A percentile compares a stretch with the other conserved stretches of the same genome.
These are phyloP conservation scores for Fusarium acutatum DNA, from an alignment of 2,329 filamentous ascomycete genomes.

Conservation along the genomic window DNA sequence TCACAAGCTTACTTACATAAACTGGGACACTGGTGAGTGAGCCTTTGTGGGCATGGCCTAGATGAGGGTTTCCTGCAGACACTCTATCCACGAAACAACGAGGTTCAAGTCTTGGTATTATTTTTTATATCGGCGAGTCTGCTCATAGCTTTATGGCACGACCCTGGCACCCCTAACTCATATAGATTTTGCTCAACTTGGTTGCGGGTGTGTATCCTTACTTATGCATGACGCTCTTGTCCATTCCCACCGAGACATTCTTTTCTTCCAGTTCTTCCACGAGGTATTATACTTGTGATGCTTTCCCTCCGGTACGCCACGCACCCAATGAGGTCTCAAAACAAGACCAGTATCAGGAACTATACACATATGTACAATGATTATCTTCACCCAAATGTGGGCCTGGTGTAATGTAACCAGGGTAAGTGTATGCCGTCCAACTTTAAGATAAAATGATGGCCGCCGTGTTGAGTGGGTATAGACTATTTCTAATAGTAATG, in stretches of 20 bases:
- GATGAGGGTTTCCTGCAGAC: neutral
- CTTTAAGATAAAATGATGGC: neutral
- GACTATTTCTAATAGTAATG: slow-evolving; percentile 42
- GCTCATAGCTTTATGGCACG: neutral
- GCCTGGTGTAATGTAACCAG: neutral
- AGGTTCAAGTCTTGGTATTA: neutral
- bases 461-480: neutral
- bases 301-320: slow-evolving; percentile 31
- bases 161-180: neutral
- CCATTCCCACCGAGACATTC: neutral
- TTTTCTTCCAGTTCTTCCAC: neutral
- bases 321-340: slow-evolving; percentile 4
- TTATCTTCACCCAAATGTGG: neutral
- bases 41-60: neutral
- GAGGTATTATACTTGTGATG: slow-evolving; percentile 14
- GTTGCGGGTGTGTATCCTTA: neutral
- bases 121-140: neutral
- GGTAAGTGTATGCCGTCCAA: slow-evolving; percentile 9
- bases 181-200: neutral
- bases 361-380: neutral
- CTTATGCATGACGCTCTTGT: neutral
- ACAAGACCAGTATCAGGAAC: slow-evolving; percentile 1
- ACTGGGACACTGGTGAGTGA: neutral
- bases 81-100: neutral
- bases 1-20: neutral